Conservation (phyloP, 306 rosid genomes). For the Delonix regia region DNA sequence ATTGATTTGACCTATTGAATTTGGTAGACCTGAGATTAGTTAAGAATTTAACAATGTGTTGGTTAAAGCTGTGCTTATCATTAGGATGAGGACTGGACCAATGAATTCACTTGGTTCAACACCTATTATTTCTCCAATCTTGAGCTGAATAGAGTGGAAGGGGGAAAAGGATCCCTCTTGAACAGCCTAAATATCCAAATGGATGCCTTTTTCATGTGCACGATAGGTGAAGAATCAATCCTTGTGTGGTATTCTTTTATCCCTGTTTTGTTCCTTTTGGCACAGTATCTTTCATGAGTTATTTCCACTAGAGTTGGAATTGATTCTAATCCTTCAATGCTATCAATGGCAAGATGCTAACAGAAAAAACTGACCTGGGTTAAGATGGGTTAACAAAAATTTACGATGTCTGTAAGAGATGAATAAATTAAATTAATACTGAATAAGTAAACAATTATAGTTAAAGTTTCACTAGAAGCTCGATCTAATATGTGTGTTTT, state of each 20-base stretch:
- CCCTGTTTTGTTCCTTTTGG: slow-evolving; percentile 23
- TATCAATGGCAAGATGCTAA: background rate
- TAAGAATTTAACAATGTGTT: no score
- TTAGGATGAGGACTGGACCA: background rate
- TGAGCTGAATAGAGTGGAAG: background rate
- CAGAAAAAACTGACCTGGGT: no score
- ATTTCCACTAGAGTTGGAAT: background rate
- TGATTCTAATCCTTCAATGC: background rate
- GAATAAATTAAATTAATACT: no score
- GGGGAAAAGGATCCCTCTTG: no score
- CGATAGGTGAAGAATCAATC: slow-evolving; percentile 38
- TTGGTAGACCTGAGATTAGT: no score
- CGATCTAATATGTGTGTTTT: no score
- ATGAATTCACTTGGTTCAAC: background rate
- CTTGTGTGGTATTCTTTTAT: background rate
- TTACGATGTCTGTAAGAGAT: background rate
- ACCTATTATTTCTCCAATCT: background rate
- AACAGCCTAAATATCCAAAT: slow-evolving; percentile 29
- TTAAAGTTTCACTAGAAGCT: no score
- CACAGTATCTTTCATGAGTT: background rate
- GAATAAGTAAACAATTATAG: background rate
- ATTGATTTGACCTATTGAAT: no score
- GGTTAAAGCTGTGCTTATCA: no score
- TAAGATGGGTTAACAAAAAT: background rate
- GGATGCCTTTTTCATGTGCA: background rate